Percentiles rank a stretch among this genome's conserved stretches.
Evolutionary conservation across 2,329 filamentous ascomycete species (phyloP).

Genomic region (Fusarium austroafricanum): DNA sequence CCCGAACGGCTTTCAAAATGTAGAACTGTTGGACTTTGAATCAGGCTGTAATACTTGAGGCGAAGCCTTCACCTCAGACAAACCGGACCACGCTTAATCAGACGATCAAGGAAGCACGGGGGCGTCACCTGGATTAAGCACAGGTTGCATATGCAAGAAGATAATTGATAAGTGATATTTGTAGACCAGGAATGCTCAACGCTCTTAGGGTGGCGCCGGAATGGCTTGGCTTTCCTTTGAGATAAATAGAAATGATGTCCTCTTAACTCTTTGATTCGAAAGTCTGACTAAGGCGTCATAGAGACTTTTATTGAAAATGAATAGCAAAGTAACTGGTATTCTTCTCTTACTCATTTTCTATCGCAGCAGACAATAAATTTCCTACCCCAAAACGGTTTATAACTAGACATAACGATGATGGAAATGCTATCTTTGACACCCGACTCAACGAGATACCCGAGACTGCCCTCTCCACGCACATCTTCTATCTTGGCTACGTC

Average conservation of each 20-base stretch:
- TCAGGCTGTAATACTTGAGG: background rate
- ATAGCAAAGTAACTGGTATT: background rate
- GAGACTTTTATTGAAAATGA: background rate
- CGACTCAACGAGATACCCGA: constrained; percentile 22
- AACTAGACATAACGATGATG: constrained; percentile 34
- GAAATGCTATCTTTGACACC: constrained; percentile 38
- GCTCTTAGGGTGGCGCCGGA: background rate
- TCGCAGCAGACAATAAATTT: constrained; percentile 27
- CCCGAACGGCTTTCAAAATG: background rate
- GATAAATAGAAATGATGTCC: background rate
- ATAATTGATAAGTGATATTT: background rate
- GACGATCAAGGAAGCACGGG: background rate
- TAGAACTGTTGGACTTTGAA: background rate
- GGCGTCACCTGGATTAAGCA: background rate
- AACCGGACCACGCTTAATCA: background rate
- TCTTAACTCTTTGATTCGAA: background rate
- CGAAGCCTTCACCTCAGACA: background rate
- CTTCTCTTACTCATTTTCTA: background rate
- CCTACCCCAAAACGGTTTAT: constrained; percentile 35
- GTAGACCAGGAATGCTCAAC: background rate
- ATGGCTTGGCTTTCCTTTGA: background rate
- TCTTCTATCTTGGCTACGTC: constrained; percentile 38
- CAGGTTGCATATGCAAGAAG: background rate
- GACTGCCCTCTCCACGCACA: constrained; percentile 17
- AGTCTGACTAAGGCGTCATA: background rate